Conservation (phyloP, 2,329 filamentous ascomycete genomes). For the Penicillium palitans region DNA sequence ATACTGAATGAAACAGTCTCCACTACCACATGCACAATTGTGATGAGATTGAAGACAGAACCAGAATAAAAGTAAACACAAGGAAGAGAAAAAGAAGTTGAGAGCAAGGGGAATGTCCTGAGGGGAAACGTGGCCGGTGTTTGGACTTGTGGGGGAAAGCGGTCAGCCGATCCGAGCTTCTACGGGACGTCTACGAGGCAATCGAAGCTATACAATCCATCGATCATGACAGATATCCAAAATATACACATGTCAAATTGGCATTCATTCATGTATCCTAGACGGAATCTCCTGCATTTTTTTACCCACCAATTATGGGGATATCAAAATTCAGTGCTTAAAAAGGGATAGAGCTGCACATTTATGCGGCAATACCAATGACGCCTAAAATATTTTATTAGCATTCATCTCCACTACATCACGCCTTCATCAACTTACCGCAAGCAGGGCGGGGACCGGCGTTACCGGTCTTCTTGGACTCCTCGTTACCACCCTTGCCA, state of each 20-base stretch:
- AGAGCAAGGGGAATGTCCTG: conserved; percentile 18
- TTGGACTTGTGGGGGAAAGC: conserved; percentile 33
- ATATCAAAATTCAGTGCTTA: conserved; percentile 19
- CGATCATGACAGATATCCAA: conserved; percentile 1
- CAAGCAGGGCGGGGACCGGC: conserved; percentile 91
- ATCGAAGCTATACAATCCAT: conserved; percentile 1
- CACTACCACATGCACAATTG: conserved; percentile 15
- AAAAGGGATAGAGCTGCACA: conserved; percentile 15
- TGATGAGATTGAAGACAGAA: conserved; percentile 12
- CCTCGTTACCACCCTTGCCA: conserved; percentile 84
- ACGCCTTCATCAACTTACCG: conserved; percentile 58
- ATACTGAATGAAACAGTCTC: conserved; percentile 29
- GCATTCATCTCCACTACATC: conserved; percentile 5
- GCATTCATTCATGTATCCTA: conserved; percentile 26
- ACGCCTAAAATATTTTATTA: conserved; percentile 58
- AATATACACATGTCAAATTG: conserved; percentile 10
- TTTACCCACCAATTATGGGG: conserved; percentile 18
- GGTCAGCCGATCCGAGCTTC: conserved; percentile 23
- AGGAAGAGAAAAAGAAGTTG: conserved; percentile 14
- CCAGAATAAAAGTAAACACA: conserved; percentile 13
- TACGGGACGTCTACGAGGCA: conserved; percentile 4
- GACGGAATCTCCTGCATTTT: conserved; percentile 24
- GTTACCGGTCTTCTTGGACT: conserved; percentile 98
- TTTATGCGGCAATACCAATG: conserved; percentile 81
- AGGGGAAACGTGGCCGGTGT: conserved; percentile 36